A percentile compares a stretch with the other conserved stretches of the same genome.
Evolutionary conservation across 331 rosid species (phyloP).

Genomic region (Prunus yedoensis): DNA sequence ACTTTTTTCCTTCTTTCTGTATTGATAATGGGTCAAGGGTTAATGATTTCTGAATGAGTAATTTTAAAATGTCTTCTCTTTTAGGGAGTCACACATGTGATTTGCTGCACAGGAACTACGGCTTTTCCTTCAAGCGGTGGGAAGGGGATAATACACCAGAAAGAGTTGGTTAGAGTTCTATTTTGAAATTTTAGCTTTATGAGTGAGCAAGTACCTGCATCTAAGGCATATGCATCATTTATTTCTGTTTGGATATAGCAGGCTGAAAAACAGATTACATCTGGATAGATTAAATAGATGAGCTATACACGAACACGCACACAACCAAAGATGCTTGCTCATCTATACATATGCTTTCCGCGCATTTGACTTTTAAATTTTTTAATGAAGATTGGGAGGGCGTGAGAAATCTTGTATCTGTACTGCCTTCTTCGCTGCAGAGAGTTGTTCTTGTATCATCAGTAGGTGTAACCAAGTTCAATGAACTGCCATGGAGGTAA

Average conservation of each 20-base stretch:
- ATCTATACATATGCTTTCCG: neutral
- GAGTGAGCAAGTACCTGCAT: slow-evolving; percentile 7
- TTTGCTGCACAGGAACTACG: slow-evolving; percentile 94
- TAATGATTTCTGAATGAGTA: neutral
- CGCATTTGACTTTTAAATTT: slow-evolving; percentile 17
- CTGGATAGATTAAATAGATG: neutral
- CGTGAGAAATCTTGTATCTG: slow-evolving; percentile 80
- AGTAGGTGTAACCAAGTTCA: slow-evolving; percentile 86
- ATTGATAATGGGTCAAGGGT: neutral
- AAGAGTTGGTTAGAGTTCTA: slow-evolving; percentile 69
- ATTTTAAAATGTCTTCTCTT: slow-evolving; percentile 22
- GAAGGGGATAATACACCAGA: slow-evolving; percentile 87
- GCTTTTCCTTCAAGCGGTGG: slow-evolving; percentile 98
- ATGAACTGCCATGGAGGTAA: slow-evolving; percentile 97
- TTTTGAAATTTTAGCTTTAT: slow-evolving; percentile 7
- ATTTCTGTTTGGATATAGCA: neutral
- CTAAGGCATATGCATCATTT: neutral
- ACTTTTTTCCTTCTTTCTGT: neutral
- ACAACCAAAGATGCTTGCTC: neutral
- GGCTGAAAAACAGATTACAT: slow-evolving; percentile 1
- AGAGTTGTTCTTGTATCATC: slow-evolving; percentile 93
- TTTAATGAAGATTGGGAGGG: slow-evolving; percentile 89
- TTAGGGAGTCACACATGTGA: slow-evolving; percentile 93
- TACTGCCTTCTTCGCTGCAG: slow-evolving; percentile 70
- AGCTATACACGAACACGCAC: neutral